These are phyloP conservation scores for Paecilomyces niveus DNA, from an alignment of 2,329 filamentous ascomycete genomes.

Conservation along the genomic window DNA sequence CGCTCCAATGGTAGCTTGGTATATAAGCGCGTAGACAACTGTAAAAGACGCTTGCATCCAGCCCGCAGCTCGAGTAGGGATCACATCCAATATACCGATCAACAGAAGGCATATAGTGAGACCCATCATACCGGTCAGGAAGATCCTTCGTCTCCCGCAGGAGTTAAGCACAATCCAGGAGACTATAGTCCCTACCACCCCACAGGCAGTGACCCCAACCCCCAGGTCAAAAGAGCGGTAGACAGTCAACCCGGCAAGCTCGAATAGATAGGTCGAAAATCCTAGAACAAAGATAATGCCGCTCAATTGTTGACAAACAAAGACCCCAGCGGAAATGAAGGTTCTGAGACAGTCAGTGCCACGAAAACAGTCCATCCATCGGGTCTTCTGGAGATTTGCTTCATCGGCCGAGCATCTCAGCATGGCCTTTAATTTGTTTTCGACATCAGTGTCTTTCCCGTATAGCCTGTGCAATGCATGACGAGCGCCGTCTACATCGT, in stretches of 20 bases:
- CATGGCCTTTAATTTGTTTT: conserved; percentile 1
- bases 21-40: conserved; percentile 34
- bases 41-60: conserved; percentile 31
- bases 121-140: conserved; percentile 22
- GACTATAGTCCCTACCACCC: conserved; percentile 26
- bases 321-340: conserved; percentile 37
- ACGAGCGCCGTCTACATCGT: conserved; percentile 7
- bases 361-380: conserved; percentile 30
- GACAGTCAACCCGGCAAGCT: conserved; percentile 24
- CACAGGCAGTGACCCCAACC: conserved; percentile 28
- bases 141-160: conserved; percentile 25
- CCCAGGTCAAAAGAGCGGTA: conserved; percentile 28
- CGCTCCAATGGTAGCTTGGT: conserved; percentile 34
- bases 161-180: conserved; percentile 27
- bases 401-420: neutral
- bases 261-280: conserved; percentile 44
- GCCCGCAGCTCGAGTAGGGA: conserved; percentile 20
- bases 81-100: conserved; percentile 30
- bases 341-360: conserved; percentile 33
- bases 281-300: conserved; percentile 38
- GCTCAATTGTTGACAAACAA: conserved; percentile 36
- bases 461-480: conserved; percentile 6
- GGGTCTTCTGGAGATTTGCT: neutral
- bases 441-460: conserved; percentile 2
- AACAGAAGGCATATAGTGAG: conserved; percentile 26